Base-by-base conservation (phyloP, 805 yeast genomes). In the Kazachstania kunashirensis region DNA sequence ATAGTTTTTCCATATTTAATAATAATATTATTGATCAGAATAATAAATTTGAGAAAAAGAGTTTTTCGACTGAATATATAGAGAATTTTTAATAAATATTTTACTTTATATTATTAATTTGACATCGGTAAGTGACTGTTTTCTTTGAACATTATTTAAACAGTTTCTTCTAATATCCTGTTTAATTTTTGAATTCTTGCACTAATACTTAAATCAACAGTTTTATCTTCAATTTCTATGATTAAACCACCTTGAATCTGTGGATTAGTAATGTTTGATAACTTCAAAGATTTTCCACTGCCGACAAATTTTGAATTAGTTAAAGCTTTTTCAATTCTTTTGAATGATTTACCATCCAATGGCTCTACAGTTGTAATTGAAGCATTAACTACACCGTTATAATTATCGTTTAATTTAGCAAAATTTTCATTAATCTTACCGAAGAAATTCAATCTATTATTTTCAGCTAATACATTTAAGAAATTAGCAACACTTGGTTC, bases 151-250 rank as follows among this genome's bases (percentile, higher is more conserved):
- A 26, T 12, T 5, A 15, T 11, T 69, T 80, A 89, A 66, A 88
- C 73, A 46, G 95, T 70, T 71, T 89, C 96, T 53, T 73, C 69
- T 62, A 92, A 77, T 52, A 81, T 77, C 65, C 82, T 77, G 82
- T 92, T 92, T 66, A 88, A 79, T 69, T 76, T 85, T 62, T 83
- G 70, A 60, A 92, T 77, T 73, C 81, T 86, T 59, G 83, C 65
- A 42, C 88, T 71, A 50, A 92, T 76, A 42, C 94, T 80, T 63
- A 89, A 73, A 68, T 92, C 98, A 54, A 86, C 95, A 46, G 97
- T 88, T 66, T 81, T 84, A 71, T 89, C 98, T 58, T 89, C 96
- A 54, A 92, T 84, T 67, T 88, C 95, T 43, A 92, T 95, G 51
- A 92, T 69, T 62, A 92, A 75, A 55, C 98, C 98, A 59, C 98